Conservation (phyloP, 164 flowering plant genomes). For the Magnolia officinalis region DNA sequence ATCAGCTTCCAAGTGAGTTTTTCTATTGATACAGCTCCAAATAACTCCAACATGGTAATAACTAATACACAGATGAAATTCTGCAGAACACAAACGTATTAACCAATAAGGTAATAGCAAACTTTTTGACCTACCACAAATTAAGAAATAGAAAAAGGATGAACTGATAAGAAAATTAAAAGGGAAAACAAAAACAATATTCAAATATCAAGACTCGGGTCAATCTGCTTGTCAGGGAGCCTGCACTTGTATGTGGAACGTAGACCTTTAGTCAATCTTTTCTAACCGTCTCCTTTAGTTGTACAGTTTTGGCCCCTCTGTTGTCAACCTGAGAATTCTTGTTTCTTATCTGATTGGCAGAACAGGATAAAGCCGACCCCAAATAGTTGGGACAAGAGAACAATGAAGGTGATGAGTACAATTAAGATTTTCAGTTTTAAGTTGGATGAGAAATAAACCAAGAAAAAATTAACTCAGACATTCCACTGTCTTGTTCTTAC, state of each 20-base stretch:
- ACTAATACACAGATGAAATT: slow-evolving; percentile 53
- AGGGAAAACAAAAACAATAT: not conserved
- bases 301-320: not conserved
- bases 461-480: no score
- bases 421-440: no score
- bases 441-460: no score
- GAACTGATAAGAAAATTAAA: no score
- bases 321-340: no score
- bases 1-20: slow-evolving; percentile 64
- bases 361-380: no score
- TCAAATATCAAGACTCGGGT: not conserved
- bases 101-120: not conserved
- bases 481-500: no score
- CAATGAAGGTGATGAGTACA: no score
- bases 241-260: not conserved
- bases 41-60: slow-evolving; percentile 36
- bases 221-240: not conserved
- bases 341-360: no score
- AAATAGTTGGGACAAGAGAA: no score
- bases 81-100: slow-evolving; percentile 35
- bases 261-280: not conserved
- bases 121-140: not conserved
- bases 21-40: slow-evolving; percentile 54
- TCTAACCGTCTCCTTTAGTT: not conserved
- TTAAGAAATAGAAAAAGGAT: not conserved